Evolutionary conservation across 306 rosid species (phyloP).

Genomic region (Inga laurina): DNA sequence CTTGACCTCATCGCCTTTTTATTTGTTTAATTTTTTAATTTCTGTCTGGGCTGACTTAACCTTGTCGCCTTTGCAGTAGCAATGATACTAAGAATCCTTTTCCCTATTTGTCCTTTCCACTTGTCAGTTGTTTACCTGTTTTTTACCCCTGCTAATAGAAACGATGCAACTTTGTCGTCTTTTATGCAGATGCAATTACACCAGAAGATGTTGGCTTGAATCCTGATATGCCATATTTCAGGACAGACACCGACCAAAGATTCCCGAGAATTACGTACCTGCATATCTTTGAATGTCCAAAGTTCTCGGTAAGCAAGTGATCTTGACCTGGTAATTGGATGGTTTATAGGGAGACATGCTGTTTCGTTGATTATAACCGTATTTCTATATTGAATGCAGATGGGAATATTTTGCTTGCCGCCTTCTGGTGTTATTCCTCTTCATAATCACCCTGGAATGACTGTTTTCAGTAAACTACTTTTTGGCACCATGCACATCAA

Average conservation of each 20-base stretch:
- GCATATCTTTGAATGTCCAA: slow-evolving; percentile 69
- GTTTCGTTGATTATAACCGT: slow-evolving; percentile 13
- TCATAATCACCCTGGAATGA: slow-evolving; percentile 98
- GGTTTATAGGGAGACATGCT: background rate
- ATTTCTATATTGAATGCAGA: slow-evolving; percentile 45
- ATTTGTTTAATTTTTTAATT: background rate
- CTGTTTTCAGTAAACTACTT: slow-evolving; percentile 90
- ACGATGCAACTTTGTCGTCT: slow-evolving; percentile 29
- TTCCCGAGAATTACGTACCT: slow-evolving; percentile 68
- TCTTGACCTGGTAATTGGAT: background rate
- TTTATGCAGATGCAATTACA: slow-evolving; percentile 60
- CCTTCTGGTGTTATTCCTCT: slow-evolving; percentile 95
- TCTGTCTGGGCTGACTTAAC: slow-evolving; percentile 1
- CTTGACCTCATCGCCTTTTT: slow-evolving; percentile 23
- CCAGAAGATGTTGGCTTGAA: slow-evolving; percentile 72
- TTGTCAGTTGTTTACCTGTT: background rate
- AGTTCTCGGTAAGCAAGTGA: slow-evolving; percentile 64
- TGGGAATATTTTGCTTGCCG: slow-evolving; percentile 95
- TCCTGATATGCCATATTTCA: slow-evolving; percentile 67
- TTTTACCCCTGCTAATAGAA: slow-evolving; percentile 13
- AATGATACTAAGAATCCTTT: slow-evolving; percentile 2
- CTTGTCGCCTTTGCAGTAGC: background rate
- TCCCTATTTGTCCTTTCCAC: slow-evolving; percentile 2
- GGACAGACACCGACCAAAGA: slow-evolving; percentile 24
- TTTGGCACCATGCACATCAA: slow-evolving; percentile 96